Conservation (phyloP, 2,329 filamentous ascomycete species). For the Ophioceras dolichostomum region DNA sequence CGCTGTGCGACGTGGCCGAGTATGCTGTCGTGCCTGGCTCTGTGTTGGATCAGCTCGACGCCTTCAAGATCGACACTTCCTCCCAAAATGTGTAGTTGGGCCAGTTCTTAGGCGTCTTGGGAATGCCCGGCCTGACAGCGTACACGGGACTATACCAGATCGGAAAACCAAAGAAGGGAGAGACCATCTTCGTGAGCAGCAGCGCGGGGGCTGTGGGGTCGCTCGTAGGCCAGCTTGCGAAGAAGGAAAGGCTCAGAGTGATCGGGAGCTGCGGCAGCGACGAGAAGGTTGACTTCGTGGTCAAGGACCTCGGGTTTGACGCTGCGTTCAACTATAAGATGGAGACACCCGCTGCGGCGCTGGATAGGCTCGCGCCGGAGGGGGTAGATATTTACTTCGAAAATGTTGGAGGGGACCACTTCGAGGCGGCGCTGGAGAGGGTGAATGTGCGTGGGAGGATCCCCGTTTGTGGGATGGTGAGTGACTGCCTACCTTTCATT, state of each 20-base stretch:
- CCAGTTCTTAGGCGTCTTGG: conserved; percentile 60
- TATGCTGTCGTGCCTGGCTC: conserved; percentile 42
- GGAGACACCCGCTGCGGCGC: conserved; percentile 55
- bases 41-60: conserved; percentile 22
- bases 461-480: conserved; percentile 48
- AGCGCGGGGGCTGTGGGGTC: conserved; percentile 75
- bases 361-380: conserved; percentile 58
- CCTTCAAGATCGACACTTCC: conserved; percentile 55
- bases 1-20: conserved; percentile 48
- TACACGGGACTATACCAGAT: conserved; percentile 54
- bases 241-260: conserved; percentile 66
- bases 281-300: conserved; percentile 61
- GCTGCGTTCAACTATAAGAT: conserved; percentile 81
- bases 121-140: conserved; percentile 33
- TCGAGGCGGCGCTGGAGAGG: conserved; percentile 29
- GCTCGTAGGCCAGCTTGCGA: conserved; percentile 72
- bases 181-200: conserved; percentile 72
- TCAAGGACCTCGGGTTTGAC: conserved; percentile 37
- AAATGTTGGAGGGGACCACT: conserved; percentile 39
- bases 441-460: conserved; percentile 55
- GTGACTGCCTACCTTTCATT: too few species aligned
- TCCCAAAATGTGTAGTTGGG: conserved; percentile 47
- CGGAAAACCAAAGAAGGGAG: conserved; percentile 58
- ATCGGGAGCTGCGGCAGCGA: conserved; percentile 72
- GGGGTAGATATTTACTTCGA: conserved; percentile 60